These are phyloP conservation scores for Vaccinium vitisidaea DNA, from an alignment of 148 eudicot genomes.

Conservation along the genomic window DNA sequence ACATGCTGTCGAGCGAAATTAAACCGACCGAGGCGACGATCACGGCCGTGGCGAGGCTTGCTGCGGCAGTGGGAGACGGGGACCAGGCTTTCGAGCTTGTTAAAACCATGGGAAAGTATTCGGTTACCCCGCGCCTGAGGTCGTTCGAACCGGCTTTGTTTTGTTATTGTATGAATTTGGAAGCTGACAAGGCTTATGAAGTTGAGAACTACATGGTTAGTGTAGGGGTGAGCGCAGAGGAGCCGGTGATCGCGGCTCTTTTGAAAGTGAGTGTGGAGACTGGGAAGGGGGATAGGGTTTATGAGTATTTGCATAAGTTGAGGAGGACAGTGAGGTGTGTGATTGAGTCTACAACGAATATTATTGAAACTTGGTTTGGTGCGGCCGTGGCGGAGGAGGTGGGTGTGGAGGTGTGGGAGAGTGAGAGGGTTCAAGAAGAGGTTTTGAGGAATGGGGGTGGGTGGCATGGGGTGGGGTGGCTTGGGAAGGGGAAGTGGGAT, in stretches of 20 bases:
- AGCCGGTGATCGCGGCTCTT: conserved; percentile 59
- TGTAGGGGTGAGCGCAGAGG: conserved; percentile 54
- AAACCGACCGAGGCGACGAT: conserved; percentile 76
- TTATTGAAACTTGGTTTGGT: conserved; percentile 66
- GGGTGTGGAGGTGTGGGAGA: conserved; percentile 52
- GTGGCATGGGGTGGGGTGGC: conserved; percentile 96
- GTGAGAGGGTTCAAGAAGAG: conserved; percentile 44
- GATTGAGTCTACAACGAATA: conserved; percentile 43
- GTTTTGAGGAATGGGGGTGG: conserved; percentile 77
- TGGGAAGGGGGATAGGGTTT: conserved; percentile 58
- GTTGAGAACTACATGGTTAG: conserved; percentile 66
- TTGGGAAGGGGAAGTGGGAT: conserved; percentile 75
- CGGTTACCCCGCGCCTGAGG: conserved; percentile 55
- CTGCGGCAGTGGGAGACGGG: conserved; percentile 60
- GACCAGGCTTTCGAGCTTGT: conserved; percentile 61
- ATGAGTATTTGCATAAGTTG: conserved; percentile 82
- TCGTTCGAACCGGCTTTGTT: conserved; percentile 69
- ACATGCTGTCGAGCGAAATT: conserved; percentile 47
- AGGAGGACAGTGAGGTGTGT: conserved; percentile 58
- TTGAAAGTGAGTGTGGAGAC: conserved; percentile 65
- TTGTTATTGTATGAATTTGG: conserved; percentile 45
- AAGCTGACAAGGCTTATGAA: conserved; percentile 60
- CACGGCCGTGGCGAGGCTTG: conserved; percentile 67
- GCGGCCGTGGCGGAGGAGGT: conserved; percentile 47
- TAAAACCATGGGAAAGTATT: conserved; percentile 35